Conservation (phyloP, 1,284 basidiomycete genomes). For the Pseudozyma sp. region DNA sequence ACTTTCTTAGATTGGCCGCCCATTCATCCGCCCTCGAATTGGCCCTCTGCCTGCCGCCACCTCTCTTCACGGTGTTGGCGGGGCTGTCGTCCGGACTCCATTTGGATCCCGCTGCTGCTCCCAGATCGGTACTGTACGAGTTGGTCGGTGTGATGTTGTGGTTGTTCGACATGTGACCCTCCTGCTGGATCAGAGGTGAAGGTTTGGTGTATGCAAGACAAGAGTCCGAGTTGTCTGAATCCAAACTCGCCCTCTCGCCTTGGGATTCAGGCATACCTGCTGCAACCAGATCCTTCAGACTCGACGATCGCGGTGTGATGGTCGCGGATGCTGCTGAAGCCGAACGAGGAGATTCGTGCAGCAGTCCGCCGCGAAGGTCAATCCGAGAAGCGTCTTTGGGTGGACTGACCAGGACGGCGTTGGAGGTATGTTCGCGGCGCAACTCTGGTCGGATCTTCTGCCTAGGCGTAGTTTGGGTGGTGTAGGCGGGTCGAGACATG, state of each 20-base stretch:
- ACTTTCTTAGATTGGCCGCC: constrained; percentile 30
- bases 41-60: constrained; percentile 18
- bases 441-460: constrained; percentile 27
- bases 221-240: constrained; percentile 28
- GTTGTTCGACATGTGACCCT: neutral
- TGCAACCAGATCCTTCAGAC: constrained; percentile 34
- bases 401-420: constrained; percentile 32
- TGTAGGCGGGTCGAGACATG: constrained; percentile 4
- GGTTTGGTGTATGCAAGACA: constrained; percentile 47
- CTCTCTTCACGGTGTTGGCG: neutral
- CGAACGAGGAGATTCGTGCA: neutral
- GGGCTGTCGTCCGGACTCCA: constrained; percentile 40
- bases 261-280: neutral
- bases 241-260: constrained; percentile 13
- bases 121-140: constrained; percentile 30
- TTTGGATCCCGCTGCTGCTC: neutral
- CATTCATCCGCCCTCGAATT: constrained; percentile 46
- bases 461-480: constrained; percentile 22
- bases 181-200: constrained; percentile 20
- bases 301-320: constrained; percentile 36
- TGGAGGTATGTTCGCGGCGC: constrained; percentile 38
- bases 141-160: constrained; percentile 43
- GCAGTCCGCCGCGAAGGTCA: neutral
- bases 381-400: constrained; percentile 2
- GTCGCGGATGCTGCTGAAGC: constrained; percentile 12